Conservation (phyloP, 257 asterid genomes). For the Forsythia suspensa region DNA sequence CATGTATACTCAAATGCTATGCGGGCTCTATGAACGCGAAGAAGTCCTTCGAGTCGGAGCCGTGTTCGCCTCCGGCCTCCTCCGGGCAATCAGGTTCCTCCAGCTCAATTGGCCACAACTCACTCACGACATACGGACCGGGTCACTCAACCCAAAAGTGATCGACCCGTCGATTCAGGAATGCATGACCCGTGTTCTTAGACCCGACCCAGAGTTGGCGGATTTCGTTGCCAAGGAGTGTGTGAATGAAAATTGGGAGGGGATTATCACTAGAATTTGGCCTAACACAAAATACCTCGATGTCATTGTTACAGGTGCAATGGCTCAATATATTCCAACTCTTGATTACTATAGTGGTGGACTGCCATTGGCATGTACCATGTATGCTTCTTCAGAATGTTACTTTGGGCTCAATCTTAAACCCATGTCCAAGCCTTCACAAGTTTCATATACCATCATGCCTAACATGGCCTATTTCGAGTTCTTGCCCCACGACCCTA, state of each 20-base stretch:
- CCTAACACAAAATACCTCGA: constrained; percentile 45
- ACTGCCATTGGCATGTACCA: constrained; percentile 37
- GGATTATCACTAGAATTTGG: constrained; percentile 42
- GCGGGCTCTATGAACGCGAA: constrained; percentile 44
- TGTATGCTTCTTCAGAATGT: constrained; percentile 48
- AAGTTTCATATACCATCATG: constrained; percentile 45
- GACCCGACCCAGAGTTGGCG: constrained; percentile 36
- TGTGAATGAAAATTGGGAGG: constrained; percentile 29
- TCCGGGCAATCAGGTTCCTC: constrained; percentile 40
- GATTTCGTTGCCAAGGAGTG: constrained; percentile 32
- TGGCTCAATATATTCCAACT: constrained; percentile 48
- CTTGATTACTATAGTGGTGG: constrained; percentile 46
- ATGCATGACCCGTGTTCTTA: constrained; percentile 32
- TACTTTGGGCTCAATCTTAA: constrained; percentile 41
- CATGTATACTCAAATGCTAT: constrained; percentile 46
- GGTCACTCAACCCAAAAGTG: constrained; percentile 24
- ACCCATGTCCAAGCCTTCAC: constrained; percentile 34
- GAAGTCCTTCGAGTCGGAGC: constrained; percentile 45
- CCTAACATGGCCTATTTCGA: constrained; percentile 48
- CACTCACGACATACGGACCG: constrained; percentile 35
- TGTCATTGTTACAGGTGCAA: constrained; percentile 42
- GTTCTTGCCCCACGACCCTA: constrained; percentile 30
- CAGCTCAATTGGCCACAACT: constrained; percentile 38
- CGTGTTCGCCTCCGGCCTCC: constrained; percentile 42
- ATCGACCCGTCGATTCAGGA: constrained; percentile 21